phyloP scores from a whole-genome alignment of 805 yeast genomes.

The Pichia sporocuriosa region DNA sequence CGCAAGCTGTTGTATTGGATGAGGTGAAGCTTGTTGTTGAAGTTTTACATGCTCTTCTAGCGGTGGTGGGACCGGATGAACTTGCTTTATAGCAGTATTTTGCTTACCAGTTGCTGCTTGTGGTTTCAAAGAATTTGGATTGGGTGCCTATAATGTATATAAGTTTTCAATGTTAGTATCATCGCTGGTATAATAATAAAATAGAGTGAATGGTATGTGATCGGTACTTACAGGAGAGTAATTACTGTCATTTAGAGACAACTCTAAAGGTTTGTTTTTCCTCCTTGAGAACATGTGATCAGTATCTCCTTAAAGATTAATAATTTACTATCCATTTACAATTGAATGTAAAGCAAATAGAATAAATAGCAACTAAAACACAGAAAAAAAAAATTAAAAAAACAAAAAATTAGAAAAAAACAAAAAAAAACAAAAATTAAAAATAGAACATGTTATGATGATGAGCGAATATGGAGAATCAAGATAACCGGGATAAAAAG shows the following conservation, averaged over 20 bases:
- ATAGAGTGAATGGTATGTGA: no score
- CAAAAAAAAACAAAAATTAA: no score
- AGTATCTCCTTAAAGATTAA: neutral
- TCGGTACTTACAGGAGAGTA: slow-evolving; percentile 18
- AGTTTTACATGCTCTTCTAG: slow-evolving; percentile 11
- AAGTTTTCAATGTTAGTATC: slow-evolving; percentile 4
- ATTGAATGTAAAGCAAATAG: no score
- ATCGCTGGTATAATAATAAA: no score
- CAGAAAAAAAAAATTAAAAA: neutral
- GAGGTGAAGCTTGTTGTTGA: slow-evolving; percentile 11
- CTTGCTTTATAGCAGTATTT: slow-evolving; percentile 5
- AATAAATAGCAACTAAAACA: no score
- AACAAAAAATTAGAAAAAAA: no score
- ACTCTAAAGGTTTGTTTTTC: slow-evolving; percentile 15
- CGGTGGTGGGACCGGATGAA: neutral
- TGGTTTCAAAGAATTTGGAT: slow-evolving; percentile 17
- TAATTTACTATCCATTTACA: neutral
- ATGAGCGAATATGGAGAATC: no score
- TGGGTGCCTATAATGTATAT: slow-evolving; percentile 11
- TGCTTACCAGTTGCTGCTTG: slow-evolving; percentile 19
- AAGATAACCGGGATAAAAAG: no score
- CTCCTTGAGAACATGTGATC: slow-evolving; percentile 13
- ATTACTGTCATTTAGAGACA: slow-evolving; percentile 14
- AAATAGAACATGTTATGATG: no score
- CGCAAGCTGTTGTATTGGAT: slow-evolving; percentile 10